Conservation (phyloP, 2,329 filamentous ascomycete species). For the Boeremia lycopersici region DNA sequence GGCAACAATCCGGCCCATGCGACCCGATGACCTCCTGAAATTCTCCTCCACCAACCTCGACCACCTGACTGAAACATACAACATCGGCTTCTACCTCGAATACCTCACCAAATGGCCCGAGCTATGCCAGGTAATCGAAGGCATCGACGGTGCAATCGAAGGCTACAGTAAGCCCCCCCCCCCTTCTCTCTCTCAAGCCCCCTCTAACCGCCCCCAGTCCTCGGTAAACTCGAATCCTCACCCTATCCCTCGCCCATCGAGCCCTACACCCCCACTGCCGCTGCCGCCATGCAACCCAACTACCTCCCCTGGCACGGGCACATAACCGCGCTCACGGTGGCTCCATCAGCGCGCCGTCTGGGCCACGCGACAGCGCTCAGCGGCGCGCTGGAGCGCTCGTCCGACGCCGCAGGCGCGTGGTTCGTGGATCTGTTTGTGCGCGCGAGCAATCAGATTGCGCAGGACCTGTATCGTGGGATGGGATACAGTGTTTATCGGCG, state of each 20-base stretch:
- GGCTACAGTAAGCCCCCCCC: slow-evolving; percentile 76
- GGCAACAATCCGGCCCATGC: slow-evolving; percentile 84
- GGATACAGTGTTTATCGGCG: slow-evolving; percentile 88
- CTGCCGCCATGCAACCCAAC: slow-evolving; percentile 56
- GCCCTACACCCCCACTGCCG: slow-evolving; percentile 67
- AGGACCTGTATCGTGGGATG: slow-evolving; percentile 86
- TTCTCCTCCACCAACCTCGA: slow-evolving; percentile 96
- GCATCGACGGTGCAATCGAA: slow-evolving; percentile 83
- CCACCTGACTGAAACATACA: slow-evolving; percentile 96
- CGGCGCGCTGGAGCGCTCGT: slow-evolving; percentile 78
- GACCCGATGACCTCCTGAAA: slow-evolving; percentile 72
- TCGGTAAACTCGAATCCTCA: slow-evolving; percentile 90
- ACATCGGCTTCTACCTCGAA: slow-evolving; percentile 91
- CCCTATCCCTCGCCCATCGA: slow-evolving; percentile 75
- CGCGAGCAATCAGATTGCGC: slow-evolving; percentile 84
- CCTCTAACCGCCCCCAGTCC: slow-evolving; percentile 63
- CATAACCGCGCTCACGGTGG: slow-evolving; percentile 93
- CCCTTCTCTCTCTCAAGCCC: not conserved
- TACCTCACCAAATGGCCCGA: slow-evolving; percentile 97
- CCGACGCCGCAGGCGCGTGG: slow-evolving; percentile 83
- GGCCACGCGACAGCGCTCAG: slow-evolving; percentile 87
- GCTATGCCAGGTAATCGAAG: slow-evolving; percentile 90
- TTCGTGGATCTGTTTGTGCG: slow-evolving; percentile 96
- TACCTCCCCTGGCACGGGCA: slow-evolving; percentile 99
- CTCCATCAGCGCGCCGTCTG: slow-evolving; percentile 81